A percentile compares a stretch with the other conserved stretches of the same genome.
These are phyloP conservation scores for Trichocladium antarcticum DNA, from an alignment of 495 filamentous ascomycete species.

Conservation along the genomic window DNA sequence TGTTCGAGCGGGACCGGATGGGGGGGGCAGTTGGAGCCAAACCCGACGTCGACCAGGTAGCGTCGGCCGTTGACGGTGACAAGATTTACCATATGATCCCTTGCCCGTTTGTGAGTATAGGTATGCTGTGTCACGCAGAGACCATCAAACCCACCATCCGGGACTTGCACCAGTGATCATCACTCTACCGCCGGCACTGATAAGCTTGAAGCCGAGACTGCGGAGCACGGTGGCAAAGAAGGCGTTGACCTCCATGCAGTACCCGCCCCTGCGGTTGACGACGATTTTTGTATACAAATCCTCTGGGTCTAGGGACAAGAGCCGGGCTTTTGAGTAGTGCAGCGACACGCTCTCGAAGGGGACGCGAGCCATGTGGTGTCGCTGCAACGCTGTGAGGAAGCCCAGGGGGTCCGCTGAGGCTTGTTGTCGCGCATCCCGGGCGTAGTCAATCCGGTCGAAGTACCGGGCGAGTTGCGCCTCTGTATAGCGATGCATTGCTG, in stretches of 20 bases:
- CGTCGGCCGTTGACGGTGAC: constrained; percentile 41
- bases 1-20: constrained; percentile 25
- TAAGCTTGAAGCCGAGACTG: constrained; percentile 49
- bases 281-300: constrained; percentile 57
- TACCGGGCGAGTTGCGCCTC: constrained; percentile 22
- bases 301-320: constrained; percentile 44
- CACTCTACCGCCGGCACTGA: constrained; percentile 35
- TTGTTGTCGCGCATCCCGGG: neutral
- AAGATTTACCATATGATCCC: constrained; percentile 62
- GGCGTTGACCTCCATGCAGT: constrained; percentile 66
- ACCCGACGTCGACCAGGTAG: constrained; percentile 61
- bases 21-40: constrained; percentile 41
- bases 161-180: constrained; percentile 20
- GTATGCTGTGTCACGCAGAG: neutral
- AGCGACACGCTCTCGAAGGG: constrained; percentile 60
- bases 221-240: constrained; percentile 55
- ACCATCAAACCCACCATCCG: constrained; percentile 25
- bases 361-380: constrained; percentile 46
- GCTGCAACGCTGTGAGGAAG: constrained; percentile 33
- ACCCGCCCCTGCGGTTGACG: constrained; percentile 44
- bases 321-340: constrained; percentile 40
- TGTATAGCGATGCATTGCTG: constrained; percentile 17
- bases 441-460: constrained; percentile 36
- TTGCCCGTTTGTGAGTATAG: constrained; percentile 10
- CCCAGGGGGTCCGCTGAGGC: constrained; percentile 12